These are phyloP conservation scores for Rhodamnia rubescens DNA, from an alignment of 345 rosid genomes.

Conservation along the genomic window DNA sequence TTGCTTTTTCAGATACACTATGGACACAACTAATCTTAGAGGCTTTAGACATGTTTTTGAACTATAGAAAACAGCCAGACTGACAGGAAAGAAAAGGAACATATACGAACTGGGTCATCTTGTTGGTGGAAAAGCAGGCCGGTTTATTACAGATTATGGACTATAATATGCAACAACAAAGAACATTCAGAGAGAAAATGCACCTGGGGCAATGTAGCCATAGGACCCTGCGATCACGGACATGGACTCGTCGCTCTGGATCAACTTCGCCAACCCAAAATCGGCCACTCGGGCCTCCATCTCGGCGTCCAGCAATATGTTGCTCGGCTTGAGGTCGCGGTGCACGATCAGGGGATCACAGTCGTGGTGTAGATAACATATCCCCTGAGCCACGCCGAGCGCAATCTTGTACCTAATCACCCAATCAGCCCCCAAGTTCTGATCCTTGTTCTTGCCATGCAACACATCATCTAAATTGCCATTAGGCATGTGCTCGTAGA, in stretches of 20 bases:
- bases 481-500: constrained; percentile 91
- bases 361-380: constrained; percentile 93
- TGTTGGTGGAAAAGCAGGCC: not conserved
- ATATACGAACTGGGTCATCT: not conserved
- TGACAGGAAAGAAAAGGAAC: not conserved
- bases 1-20: not conserved
- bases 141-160: not conserved
- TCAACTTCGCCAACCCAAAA: constrained; percentile 91
- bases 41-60: not conserved
- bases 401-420: constrained; percentile 70
- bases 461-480: constrained; percentile 76
- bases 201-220: constrained; percentile 99
- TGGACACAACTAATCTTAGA: not conserved
- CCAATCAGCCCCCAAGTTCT: constrained; percentile 74
- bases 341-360: constrained; percentile 93
- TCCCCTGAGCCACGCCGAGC: constrained; percentile 94
- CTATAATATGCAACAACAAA: not conserved
- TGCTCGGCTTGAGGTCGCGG: constrained; percentile 89
- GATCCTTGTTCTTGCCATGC: constrained; percentile 65
- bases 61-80: not conserved
- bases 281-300: constrained; percentile 98
- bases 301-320: constrained; percentile 70
- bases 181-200: not conserved
- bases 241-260: constrained; percentile 88
- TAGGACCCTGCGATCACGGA: constrained; percentile 97